Evolutionary conservation across 306 rosid genomes (phyloP), one percentile per base, ranked within the genome.

Genomic region (Medicago arabica): DNA sequence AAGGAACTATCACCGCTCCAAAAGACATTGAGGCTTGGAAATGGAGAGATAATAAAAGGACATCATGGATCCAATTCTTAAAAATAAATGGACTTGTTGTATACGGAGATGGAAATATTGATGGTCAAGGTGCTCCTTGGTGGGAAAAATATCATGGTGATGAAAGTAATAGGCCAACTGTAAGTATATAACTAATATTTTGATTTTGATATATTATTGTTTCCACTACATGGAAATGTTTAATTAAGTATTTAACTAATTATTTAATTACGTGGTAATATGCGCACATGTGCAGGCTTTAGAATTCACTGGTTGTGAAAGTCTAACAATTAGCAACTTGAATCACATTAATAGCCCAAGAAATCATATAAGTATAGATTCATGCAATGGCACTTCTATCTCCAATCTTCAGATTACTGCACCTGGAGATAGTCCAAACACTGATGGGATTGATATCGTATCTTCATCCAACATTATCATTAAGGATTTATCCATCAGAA

Each of bases 51-150:
- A 9, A 11, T n/a, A 12, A 53, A 4, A 76, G 5, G 19, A 31
- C 1, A 2, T 0, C 1, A 53, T 86, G 91, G 89, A 28, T 86
- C 0, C 17, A 3, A 5, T 89, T 86, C 7, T 0, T 0, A 0
- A 0, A 0, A 3, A 58, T 86, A 74, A 18, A 18, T n/a, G 86
- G 80, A 0, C 88, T 89, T 64, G 14, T 64, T 6, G 9, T 89
- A 19, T 4, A 65, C 12, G 89, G 93, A 25, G 78, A 77, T 9
- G 89, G 91, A n/a, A 5, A 8, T 12, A 44, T 87, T 51, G 78
- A 89, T 77, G 91, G 85, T 34, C 86, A 85, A 65, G 91, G 93
- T 71, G 76, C 79, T 54, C 13, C 75, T 9, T 89, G 91, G 93
- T 89, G 93, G 91, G 47, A 44, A 6, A 74, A 61, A 9, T 19